Conservation (phyloP, 2,329 filamentous ascomycete genomes). For the Paraphoma sp. region DNA sequence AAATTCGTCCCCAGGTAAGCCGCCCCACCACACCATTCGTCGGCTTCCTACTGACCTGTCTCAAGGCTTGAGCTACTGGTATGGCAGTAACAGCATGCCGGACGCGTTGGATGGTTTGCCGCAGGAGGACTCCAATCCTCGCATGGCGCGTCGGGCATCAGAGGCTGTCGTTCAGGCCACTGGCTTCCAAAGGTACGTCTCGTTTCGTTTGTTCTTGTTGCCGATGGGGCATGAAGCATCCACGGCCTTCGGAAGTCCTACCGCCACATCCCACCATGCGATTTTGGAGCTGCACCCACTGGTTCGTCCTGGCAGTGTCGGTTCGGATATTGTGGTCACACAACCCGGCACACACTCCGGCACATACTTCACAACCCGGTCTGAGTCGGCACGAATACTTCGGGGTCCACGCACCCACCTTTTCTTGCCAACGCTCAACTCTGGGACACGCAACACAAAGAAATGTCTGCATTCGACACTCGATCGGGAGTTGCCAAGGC, state of each 20-base stretch:
- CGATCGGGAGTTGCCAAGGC: slow-evolving; percentile 25
- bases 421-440: not conserved
- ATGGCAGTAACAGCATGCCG: slow-evolving; percentile 39
- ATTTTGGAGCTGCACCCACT: not conserved
- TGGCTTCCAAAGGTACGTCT: slow-evolving; percentile 38
- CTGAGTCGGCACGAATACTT: not conserved
- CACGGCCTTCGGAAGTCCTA: not conserved
- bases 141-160: slow-evolving; percentile 42
- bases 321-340: not conserved
- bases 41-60: slow-evolving; percentile 16
- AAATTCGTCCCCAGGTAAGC: slow-evolving; percentile 42
- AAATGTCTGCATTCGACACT: not conserved
- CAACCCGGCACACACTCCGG: not conserved
- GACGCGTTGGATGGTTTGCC: slow-evolving; percentile 34
- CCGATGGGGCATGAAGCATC: not conserved
- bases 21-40: not conserved
- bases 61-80: slow-evolving; percentile 42
- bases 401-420: not conserved
- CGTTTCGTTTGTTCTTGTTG: not conserved
- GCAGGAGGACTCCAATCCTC: slow-evolving; percentile 29
- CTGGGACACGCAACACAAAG: not conserved
- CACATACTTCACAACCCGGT: not conserved
- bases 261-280: not conserved
- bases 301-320: not conserved
- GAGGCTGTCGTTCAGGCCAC: slow-evolving; percentile 38